A percentile compares a stretch with the other conserved stretches of the same genome.
These are phyloP conservation scores for Didymella keratinophila DNA, from an alignment of 2,329 filamentous ascomycete species.

Conservation along the genomic window DNA sequence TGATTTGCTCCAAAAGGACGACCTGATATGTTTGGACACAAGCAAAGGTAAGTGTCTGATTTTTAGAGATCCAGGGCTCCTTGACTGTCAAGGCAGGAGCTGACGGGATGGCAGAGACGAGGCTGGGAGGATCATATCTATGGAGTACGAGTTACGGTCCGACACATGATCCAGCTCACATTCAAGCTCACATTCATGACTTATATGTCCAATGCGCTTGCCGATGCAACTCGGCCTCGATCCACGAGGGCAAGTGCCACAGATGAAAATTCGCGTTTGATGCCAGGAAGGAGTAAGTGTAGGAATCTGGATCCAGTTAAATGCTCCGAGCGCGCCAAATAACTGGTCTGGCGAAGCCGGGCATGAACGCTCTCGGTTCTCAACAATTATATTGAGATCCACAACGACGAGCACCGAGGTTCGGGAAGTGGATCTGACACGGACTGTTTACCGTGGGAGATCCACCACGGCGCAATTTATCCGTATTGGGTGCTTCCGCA, in stretches of 20 bases:
- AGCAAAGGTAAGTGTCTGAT: slow-evolving; percentile 28
- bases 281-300: neutral
- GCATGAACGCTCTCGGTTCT: slow-evolving; percentile 2
- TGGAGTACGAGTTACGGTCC: slow-evolving; percentile 23
- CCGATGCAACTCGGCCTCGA: neutral
- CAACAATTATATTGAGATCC: slow-evolving; percentile 13
- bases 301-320: neutral
- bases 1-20: slow-evolving; percentile 21
- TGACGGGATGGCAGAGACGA: slow-evolving; percentile 19
- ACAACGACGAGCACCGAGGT: slow-evolving; percentile 6
- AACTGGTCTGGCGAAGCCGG: slow-evolving; percentile 1
- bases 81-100: neutral
- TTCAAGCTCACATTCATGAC: neutral
- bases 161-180: slow-evolving; percentile 22
- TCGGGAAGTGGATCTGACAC: slow-evolving; percentile 8
- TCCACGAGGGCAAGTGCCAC: neutral
- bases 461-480: slow-evolving; percentile 4
- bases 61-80: neutral
- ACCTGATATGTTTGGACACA: slow-evolving; percentile 33
- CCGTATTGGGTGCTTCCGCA: neutral
- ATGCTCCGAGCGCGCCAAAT: slow-evolving; percentile 2
- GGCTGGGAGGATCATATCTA: slow-evolving; percentile 31
- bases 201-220: neutral
- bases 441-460: slow-evolving; percentile 2
- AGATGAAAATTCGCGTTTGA: slow-evolving; percentile 2